Evolutionary conservation across 768 basidiomycete species (phyloP), one percentile per base, ranked within the genome.

Genomic region (Phylloporus scabripes): DNA sequence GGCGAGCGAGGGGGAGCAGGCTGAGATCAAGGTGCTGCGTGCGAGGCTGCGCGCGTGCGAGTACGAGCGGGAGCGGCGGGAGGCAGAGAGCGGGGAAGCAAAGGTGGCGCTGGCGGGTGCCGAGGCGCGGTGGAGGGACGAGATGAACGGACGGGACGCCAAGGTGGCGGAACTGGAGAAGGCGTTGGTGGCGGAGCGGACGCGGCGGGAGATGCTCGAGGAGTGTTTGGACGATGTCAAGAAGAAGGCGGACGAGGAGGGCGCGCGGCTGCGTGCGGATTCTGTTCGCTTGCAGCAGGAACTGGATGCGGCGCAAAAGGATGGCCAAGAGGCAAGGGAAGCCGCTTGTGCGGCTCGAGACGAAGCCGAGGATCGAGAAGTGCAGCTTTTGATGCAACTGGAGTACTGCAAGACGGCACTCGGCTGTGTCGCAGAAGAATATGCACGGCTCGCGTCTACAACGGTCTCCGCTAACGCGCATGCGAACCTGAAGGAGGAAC

Each of bases 11-110:
- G 52, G 69, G 0, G 82, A 85, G 49, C 79, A 85, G 57, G 65
- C 70, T 0, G 84, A 87, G 61, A 60, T 85, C 59, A 86, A 80
- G 57, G 83, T 81, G 18, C 61, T 85, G 5, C 76, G 79, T 14
- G 60, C 71, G 33, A 86, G 82, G 63, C 68, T 87, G 26, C 74
- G 80, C 15, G 60, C 68, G 42, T 70, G 73, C 5, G 85, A 87
- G 52, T 75, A 81, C 49, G 83, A 83, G 50, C 74, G 75, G 28
- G 58, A 68, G 10, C 79, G 80, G 2, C 82, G 82, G 51, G 79
- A 79, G 33, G 72, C 67, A 8, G 83, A 83, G 45, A 62, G 70
- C 0, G 66, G 60, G 1, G 82, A 85, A 5, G 53, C 73, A 11
- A 80, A 74, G 59, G 79, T 75, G 55, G 68, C 74, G 0, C 57